Evolutionary conservation across 305 asterid genomes (phyloP).

Genomic region (Fraxinus platypoda): DNA sequence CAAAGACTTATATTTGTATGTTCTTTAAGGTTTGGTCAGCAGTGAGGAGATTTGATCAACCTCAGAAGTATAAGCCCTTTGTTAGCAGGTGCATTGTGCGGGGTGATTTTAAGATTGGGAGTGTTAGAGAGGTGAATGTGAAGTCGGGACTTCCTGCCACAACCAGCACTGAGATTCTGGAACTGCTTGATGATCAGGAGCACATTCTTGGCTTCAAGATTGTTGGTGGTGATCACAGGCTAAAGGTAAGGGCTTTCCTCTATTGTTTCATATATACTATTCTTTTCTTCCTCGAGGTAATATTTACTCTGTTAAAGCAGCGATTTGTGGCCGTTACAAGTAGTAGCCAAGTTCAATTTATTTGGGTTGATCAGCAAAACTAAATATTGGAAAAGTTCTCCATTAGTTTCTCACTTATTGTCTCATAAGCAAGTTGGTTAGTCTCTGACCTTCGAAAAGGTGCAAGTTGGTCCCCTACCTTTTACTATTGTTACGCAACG

Average conservation of each 20-base stretch:
- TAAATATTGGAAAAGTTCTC: background rate
- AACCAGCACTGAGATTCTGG: slow-evolving; percentile 52
- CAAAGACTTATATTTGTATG: background rate
- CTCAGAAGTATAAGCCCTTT: slow-evolving; percentile 56
- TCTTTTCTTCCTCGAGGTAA: background rate
- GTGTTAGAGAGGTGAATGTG: slow-evolving; percentile 53
- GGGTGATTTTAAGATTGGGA: slow-evolving; percentile 46
- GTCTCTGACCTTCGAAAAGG: background rate
- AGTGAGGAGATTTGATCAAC: slow-evolving; percentile 54
- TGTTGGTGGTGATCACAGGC: slow-evolving; percentile 55
- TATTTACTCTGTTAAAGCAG: background rate
- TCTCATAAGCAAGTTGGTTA: background rate
- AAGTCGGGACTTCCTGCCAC: slow-evolving; percentile 58
- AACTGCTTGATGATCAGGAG: slow-evolving; percentile 45
- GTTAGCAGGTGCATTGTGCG: slow-evolving; percentile 39
- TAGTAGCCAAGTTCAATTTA: background rate
- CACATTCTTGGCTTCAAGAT: slow-evolving; percentile 52
- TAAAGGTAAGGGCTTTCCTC: slow-evolving; percentile 33
- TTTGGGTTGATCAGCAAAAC: background rate
- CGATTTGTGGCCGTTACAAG: background rate
- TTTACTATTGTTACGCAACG: background rate
- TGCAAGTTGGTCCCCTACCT: background rate
- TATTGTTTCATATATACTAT: background rate
- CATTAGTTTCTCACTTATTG: background rate
- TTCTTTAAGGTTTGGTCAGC: slow-evolving; percentile 45